phyloP scores from a whole-genome alignment of 257 asterid genomes.

The Solanum raphanifolium region DNA sequence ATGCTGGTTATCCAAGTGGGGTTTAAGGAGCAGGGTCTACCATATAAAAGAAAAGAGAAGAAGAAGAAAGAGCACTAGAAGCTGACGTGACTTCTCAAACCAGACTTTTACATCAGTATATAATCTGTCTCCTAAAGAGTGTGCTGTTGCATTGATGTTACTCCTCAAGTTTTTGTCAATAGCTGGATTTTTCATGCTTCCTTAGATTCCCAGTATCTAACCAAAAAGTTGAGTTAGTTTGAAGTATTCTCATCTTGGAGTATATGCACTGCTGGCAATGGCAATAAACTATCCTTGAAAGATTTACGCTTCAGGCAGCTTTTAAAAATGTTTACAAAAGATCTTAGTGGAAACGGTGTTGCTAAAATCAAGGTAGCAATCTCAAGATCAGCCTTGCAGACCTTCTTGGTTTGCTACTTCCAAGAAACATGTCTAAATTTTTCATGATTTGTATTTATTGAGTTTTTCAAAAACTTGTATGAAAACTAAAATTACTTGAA shows the following conservation, averaged over 20 bases:
- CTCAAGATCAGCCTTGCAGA: slow-evolving; percentile 36
- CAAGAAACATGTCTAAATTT: background rate
- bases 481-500: background rate
- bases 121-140: background rate
- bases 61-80: background rate
- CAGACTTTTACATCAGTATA: background rate
- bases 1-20: background rate
- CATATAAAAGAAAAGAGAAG: background rate
- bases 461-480: background rate
- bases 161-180: background rate
- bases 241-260: background rate
- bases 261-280: background rate
- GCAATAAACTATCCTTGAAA: background rate
- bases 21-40: background rate
- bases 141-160: background rate
- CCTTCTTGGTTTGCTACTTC: background rate
- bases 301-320: slow-evolving; percentile 16
- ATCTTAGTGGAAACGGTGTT: background rate
- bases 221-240: background rate
- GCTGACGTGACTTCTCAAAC: background rate
- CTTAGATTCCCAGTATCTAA: background rate
- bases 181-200: background rate
- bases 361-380: background rate
- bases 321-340: background rate
- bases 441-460: background rate